Conservation (phyloP, 2,329 filamentous ascomycete species). For the Cladosporium sp. region DNA sequence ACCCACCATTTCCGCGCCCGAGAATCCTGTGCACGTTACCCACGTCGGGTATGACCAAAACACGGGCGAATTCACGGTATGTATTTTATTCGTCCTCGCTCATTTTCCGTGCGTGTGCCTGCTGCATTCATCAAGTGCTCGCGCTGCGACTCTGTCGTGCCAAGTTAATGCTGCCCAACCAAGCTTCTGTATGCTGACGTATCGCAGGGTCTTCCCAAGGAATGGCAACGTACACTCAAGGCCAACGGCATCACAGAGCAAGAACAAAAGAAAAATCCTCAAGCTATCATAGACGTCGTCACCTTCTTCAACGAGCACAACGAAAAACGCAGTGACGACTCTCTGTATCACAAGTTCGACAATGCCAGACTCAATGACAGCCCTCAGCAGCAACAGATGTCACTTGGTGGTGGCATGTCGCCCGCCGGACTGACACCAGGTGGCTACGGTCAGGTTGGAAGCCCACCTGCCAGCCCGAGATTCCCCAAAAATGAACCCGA, state of each 20-base stretch:
- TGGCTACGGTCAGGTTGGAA: constrained; percentile 59
- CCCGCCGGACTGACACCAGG: constrained; percentile 31
- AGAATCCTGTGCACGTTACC: constrained; percentile 96
- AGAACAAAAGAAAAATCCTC: constrained; percentile 90
- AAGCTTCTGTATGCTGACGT: constrained; percentile 11
- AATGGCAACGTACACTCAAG: constrained; percentile 94
- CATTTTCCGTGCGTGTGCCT: too few species aligned
- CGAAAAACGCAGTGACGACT: constrained; percentile 73
- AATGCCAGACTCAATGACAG: constrained; percentile 62
- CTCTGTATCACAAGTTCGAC: constrained; percentile 93
- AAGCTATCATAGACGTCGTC: constrained; percentile 92
- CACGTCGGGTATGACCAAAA: constrained; percentile 96
- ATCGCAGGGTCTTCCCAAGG: constrained; percentile 75
- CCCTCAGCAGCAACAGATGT: constrained; percentile 34
- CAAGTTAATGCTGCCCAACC: not conserved
- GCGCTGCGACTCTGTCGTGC: too few species aligned
- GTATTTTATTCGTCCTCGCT: too few species aligned
- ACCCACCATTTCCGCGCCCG: constrained; percentile 92
- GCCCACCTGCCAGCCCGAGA: constrained; percentile 76
- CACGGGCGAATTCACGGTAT: constrained; percentile 91
- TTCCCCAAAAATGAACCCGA: constrained; percentile 86
- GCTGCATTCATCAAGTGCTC: too few species aligned
- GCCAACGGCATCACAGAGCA: constrained; percentile 95
- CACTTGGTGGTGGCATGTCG: constrained; percentile 16
- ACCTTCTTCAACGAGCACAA: constrained; percentile 96